Evolutionary conservation across 805 yeast genomes (phyloP).

Genomic region (Hanseniaspora nectarophila): DNA sequence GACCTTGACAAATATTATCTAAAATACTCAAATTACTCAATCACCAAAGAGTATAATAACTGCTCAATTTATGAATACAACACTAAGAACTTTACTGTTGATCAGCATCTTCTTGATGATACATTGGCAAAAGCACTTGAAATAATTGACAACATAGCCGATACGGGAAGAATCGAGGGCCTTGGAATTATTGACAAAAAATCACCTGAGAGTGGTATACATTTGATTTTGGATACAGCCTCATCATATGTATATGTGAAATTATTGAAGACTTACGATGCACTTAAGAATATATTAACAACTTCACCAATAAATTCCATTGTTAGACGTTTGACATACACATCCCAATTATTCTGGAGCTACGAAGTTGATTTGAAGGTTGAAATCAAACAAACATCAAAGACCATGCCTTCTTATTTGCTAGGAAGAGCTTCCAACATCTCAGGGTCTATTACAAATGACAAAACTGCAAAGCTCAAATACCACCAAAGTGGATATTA

Average conservation of each 20-base stretch:
- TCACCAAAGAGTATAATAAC: neutral
- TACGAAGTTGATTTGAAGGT: neutral
- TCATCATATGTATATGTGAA: neutral
- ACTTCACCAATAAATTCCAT: too few species aligned
- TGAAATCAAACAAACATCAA: neutral
- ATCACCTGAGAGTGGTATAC: too few species aligned
- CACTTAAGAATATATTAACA: too few species aligned
- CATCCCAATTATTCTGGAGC: slow-evolving; percentile 1
- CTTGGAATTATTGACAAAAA: neutral
- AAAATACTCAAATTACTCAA: neutral
- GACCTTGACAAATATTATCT: neutral
- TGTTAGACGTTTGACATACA: neutral
- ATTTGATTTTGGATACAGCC: neutral
- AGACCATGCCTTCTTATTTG: neutral
- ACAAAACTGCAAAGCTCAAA: slow-evolving; percentile 10
- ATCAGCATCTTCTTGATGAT: neutral
- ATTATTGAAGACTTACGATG: too few species aligned
- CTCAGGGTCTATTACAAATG: neutral
- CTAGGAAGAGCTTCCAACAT: neutral
- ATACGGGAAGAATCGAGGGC: neutral
- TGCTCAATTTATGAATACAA: slow-evolving; percentile 3
- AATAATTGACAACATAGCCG: neutral
- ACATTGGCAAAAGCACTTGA: neutral
- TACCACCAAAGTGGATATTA: slow-evolving; percentile 29
- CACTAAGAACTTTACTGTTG: neutral